phyloP scores from a whole-genome alignment of 257 asterid species.

The Thymus mandschuricus region DNA sequence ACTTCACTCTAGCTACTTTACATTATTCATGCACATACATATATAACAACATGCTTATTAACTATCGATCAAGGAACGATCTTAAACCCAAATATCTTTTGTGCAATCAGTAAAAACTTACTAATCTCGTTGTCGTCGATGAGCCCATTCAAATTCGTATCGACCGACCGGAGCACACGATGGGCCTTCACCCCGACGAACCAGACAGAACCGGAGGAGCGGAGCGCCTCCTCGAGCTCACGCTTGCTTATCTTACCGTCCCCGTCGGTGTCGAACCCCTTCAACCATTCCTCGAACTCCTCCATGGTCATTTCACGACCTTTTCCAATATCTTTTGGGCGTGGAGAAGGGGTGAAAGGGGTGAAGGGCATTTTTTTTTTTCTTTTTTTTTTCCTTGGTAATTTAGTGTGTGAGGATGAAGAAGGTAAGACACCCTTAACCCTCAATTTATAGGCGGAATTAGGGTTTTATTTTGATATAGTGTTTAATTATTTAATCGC shows the following conservation, averaged over 20 bases:
- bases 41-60: too few species aligned
- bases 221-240: conserved; percentile 46
- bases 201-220: conserved; percentile 32
- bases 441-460: too few species aligned
- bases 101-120: conserved; percentile 9
- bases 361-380: too few species aligned
- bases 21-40: too few species aligned
- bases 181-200: conserved; percentile 31
- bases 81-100: neutral
- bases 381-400: too few species aligned
- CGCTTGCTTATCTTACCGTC: conserved; percentile 40
- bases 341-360: too few species aligned
- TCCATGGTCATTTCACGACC: neutral
- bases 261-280: conserved; percentile 36
- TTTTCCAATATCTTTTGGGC: too few species aligned
- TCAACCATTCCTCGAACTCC: conserved; percentile 56
- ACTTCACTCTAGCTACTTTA: too few species aligned
- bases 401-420: too few species aligned
- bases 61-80: neutral
- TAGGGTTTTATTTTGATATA: too few species aligned
- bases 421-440: too few species aligned
- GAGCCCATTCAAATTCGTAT: conserved; percentile 33
- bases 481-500: too few species aligned
- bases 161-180: conserved; percentile 30
- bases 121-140: conserved; percentile 40